These are phyloP conservation scores for Adenanthera pavonina DNA, from an alignment of 306 rosid genomes.

Conservation along the genomic window DNA sequence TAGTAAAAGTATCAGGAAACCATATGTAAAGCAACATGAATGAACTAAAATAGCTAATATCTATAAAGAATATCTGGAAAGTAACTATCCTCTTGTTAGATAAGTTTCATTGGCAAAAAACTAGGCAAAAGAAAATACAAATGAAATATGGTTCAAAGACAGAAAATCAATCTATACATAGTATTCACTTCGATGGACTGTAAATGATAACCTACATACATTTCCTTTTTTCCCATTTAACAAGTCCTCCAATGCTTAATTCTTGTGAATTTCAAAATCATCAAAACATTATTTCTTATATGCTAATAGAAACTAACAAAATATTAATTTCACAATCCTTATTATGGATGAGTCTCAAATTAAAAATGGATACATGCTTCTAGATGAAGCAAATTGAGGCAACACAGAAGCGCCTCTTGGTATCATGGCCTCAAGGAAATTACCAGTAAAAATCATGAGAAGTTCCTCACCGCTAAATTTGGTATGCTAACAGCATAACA, in stretches of 20 bases:
- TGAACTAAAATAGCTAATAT: not conserved
- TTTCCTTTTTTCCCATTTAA: not conserved
- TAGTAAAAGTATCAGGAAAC: no score
- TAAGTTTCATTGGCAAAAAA: not conserved
- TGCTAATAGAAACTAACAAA: slow-evolving; percentile 19
- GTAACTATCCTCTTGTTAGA: not conserved
- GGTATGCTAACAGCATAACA: slow-evolving; percentile 73
- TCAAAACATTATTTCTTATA: not conserved
- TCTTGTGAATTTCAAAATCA: slow-evolving; percentile 27
- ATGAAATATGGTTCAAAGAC: not conserved
- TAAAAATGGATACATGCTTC: slow-evolving; percentile 22
- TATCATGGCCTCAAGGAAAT: slow-evolving; percentile 53
- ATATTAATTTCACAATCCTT: not conserved
- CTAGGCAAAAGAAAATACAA: not conserved
- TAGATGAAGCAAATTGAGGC: slow-evolving; percentile 44
- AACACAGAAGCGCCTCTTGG: slow-evolving; percentile 45
- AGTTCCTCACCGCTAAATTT: slow-evolving; percentile 91
- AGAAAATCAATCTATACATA: not conserved
- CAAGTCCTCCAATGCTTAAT: not conserved
- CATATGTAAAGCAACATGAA: slow-evolving; percentile 4
- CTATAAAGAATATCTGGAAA: not conserved
- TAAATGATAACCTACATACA: not conserved
- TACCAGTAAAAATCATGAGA: slow-evolving; percentile 70
- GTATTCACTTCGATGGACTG: not conserved
- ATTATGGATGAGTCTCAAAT: slow-evolving; percentile 13